phyloP scores from a whole-genome alignment of 176 grass and related monocot genomes.

The Neostapfia colusana region DNA sequence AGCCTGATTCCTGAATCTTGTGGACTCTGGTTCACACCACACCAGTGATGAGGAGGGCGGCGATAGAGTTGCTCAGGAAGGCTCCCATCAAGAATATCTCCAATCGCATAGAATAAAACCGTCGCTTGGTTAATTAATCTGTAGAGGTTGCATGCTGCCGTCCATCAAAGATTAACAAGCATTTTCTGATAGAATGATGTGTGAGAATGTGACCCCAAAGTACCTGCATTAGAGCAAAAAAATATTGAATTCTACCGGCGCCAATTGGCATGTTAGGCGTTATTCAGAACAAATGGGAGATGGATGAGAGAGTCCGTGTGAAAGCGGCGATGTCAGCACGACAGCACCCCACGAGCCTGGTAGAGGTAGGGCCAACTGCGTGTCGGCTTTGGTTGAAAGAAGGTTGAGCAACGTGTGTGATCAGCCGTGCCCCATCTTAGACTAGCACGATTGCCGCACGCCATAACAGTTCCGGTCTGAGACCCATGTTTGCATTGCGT shows the following conservation, averaged over 20 bases:
- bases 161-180: constrained; percentile 32
- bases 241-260: not conserved
- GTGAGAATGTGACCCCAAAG: constrained; percentile 22
- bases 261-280: constrained; percentile 24
- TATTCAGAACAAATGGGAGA: constrained; percentile 18
- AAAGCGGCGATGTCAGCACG: constrained; percentile 19
- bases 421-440: too few species aligned
- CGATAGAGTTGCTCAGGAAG: too few species aligned
- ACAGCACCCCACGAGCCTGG: not conserved
- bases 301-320: constrained; percentile 9
- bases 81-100: not conserved
- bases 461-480: too few species aligned
- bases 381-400: too few species aligned
- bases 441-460: too few species aligned
- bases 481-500: too few species aligned
- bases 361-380: too few species aligned
- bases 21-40: not conserved
- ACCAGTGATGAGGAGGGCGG: not conserved
- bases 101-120: constrained; percentile 9
- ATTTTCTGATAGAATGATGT: not conserved
- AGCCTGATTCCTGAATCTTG: not conserved
- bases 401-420: too few species aligned
- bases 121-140: constrained; percentile 20
- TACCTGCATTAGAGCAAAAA: not conserved
- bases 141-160: not conserved